phyloP scores from a whole-genome alignment of 2,329 filamentous ascomycete genomes.

The Bipolaris oryzae region DNA sequence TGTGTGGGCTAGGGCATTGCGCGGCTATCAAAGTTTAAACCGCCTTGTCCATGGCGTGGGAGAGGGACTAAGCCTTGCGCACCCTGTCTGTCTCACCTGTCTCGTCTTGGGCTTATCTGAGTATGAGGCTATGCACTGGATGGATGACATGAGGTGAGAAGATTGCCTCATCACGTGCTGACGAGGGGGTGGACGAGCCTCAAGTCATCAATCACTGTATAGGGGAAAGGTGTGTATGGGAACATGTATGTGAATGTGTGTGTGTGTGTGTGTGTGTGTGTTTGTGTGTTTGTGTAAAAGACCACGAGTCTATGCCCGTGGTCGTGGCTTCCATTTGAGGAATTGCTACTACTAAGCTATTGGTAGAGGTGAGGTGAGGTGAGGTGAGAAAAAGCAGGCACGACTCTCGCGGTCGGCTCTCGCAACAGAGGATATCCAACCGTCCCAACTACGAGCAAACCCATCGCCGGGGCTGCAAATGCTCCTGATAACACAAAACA shows the following conservation, averaged over 20 bases:
- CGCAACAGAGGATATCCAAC: constrained; percentile 32
- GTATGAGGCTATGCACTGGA: constrained; percentile 2
- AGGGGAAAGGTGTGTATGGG: constrained; percentile 18
- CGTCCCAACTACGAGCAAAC: constrained; percentile 19
- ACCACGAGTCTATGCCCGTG: constrained; percentile 28
- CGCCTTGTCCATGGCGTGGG: constrained; percentile 14
- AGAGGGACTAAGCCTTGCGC: constrained; percentile 12
- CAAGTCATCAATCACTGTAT: constrained; percentile 13
- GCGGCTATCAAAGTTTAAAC: constrained; percentile 15
- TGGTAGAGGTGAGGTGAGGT: constrained; percentile 6
- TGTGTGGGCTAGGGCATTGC: neutral
- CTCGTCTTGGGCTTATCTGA: constrained; percentile 13
- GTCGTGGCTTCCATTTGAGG: constrained; percentile 27
- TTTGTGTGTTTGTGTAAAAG: constrained; percentile 16
- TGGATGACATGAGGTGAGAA: neutral
- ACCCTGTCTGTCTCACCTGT: constrained; percentile 18
- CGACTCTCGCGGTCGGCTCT: constrained; percentile 21
- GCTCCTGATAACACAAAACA: constrained; percentile 23
- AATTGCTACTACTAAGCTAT: constrained; percentile 24
- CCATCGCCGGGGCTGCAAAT: constrained; percentile 29
- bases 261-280: constrained; percentile 14
- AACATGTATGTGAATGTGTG: too few relatives aligned
- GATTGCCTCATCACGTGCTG: constrained; percentile 12
- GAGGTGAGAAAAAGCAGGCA: constrained; percentile 26
- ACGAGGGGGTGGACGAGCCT: constrained; percentile 13